Percentiles rank a stretch among this genome's conserved stretches.
These are phyloP conservation scores for Achaetomium macrosporum DNA, from an alignment of 2,329 filamentous ascomycete species.

Conservation along the genomic window DNA sequence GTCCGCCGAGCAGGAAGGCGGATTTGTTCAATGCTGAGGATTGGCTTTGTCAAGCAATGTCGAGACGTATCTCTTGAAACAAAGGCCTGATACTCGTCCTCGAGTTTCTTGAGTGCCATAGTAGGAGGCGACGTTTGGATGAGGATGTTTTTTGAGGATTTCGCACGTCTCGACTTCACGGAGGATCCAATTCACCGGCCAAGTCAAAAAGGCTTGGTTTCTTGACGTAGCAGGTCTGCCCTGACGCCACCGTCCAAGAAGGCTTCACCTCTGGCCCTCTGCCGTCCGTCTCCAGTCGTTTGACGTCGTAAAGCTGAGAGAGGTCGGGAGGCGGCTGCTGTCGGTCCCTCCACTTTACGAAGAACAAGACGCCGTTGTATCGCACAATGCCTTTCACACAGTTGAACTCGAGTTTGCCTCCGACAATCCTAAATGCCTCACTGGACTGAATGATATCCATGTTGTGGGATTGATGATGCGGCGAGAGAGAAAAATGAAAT, in stretches of 20 bases:
- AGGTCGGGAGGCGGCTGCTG: neutral
- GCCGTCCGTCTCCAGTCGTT: neutral
- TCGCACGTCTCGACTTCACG: slow-evolving; percentile 7
- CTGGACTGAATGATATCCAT: neutral
- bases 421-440: neutral
- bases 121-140: slow-evolving; percentile 5
- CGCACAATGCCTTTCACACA: neutral
- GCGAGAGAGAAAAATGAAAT: too few relatives aligned
- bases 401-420: neutral
- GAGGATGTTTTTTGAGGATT: neutral
- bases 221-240: slow-evolving; percentile 1
- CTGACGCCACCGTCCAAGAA: slow-evolving; percentile 1
- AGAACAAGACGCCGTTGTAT: neutral
- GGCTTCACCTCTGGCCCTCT: neutral
- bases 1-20: slow-evolving; percentile 1
- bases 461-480: too few relatives aligned
- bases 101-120: neutral
- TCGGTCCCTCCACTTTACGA: slow-evolving; percentile 1
- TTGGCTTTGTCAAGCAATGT: slow-evolving; percentile 4
- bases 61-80: slow-evolving; percentile 1
- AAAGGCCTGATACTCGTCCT: slow-evolving; percentile 5
- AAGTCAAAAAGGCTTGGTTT: slow-evolving; percentile 5
- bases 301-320: slow-evolving; percentile 3
- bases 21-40: slow-evolving; percentile 3
- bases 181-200: neutral